These are phyloP conservation scores for Ganoderma boninense DNA, from an alignment of 1,284 basidiomycete genomes.

Conservation along the genomic window DNA sequence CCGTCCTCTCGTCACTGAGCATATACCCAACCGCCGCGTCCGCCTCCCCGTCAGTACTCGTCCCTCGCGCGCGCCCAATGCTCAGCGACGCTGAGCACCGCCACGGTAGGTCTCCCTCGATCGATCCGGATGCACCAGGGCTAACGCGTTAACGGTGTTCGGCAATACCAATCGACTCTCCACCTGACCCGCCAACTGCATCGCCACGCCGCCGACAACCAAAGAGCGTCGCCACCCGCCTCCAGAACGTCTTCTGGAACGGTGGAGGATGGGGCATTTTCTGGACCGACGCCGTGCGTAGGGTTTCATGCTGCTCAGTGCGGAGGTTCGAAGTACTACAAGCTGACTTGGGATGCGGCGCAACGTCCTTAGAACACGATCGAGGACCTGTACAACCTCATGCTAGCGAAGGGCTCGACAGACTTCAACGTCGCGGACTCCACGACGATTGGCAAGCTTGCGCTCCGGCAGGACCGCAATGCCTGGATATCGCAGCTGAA, in stretches of 20 bases:
- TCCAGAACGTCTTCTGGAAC: slow-evolving; percentile 54
- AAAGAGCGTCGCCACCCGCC: slow-evolving; percentile 51
- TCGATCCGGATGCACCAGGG: neutral
- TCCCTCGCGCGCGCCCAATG: slow-evolving; percentile 19
- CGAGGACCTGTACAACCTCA: slow-evolving; percentile 63
- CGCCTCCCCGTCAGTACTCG: slow-evolving; percentile 4
- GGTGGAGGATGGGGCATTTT: slow-evolving; percentile 45
- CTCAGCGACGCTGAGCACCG: slow-evolving; percentile 21
- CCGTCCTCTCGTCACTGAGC: slow-evolving; percentile 14
- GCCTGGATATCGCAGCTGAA: slow-evolving; percentile 52
- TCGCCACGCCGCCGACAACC: neutral
- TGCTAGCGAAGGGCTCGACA: slow-evolving; percentile 51
- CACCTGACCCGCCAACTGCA: neutral
- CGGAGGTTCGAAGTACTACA: neutral
- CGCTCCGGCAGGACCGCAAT: slow-evolving; percentile 40
- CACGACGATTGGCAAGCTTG: slow-evolving; percentile 53
- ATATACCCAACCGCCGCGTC: slow-evolving; percentile 1
- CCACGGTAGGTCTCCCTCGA: slow-evolving; percentile 7
- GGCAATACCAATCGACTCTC: neutral
- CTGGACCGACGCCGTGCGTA: slow-evolving; percentile 59
- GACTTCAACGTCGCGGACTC: slow-evolving; percentile 50
- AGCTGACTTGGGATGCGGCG: neutral
- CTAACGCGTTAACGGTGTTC: neutral
- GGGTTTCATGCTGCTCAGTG: neutral
- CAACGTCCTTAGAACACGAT: slow-evolving; percentile 52